Evolutionary conservation across 345 rosid species (phyloP).

Genomic region (Toxicodendron radicans): DNA sequence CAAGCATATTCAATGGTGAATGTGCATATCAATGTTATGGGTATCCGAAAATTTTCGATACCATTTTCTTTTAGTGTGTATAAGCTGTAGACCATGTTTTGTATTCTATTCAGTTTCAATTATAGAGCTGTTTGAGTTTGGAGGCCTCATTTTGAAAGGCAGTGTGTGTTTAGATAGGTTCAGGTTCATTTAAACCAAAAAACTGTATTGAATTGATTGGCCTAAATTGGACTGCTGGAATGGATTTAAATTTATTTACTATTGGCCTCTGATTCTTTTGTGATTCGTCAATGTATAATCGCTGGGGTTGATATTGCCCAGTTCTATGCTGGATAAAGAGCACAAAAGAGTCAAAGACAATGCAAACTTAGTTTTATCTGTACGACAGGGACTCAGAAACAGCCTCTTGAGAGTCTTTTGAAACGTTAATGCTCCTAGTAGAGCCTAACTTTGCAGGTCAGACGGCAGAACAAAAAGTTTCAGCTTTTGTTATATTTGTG

Average conservation of each 20-base stretch:
- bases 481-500: too few species aligned
- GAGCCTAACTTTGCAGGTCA: too few species aligned
- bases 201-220: not conserved
- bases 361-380: too few species aligned
- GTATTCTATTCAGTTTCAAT: not conserved
- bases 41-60: too few species aligned
- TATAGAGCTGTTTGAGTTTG: slow-evolving; percentile 3
- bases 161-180: slow-evolving; percentile 7
- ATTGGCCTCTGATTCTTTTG: not conserved
- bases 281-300: not conserved
- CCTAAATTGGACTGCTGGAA: not conserved
- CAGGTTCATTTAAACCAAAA: slow-evolving; percentile 4
- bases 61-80: slow-evolving; percentile 10
- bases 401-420: too few species aligned
- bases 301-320: not conserved
- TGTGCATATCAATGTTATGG: not conserved
- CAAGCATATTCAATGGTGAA: not conserved
- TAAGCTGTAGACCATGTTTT: not conserved
- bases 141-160: not conserved
- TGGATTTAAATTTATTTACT: not conserved
- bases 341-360: not conserved
- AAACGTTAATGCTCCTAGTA: too few species aligned
- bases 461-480: too few species aligned
- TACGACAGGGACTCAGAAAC: too few species aligned
- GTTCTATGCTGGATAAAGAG: not conserved